A percentile compares a stretch with the other conserved stretches of the same genome.
phyloP scores from a whole-genome alignment of 306 rosid genomes.

The Begonia peltatifolia region DNA sequence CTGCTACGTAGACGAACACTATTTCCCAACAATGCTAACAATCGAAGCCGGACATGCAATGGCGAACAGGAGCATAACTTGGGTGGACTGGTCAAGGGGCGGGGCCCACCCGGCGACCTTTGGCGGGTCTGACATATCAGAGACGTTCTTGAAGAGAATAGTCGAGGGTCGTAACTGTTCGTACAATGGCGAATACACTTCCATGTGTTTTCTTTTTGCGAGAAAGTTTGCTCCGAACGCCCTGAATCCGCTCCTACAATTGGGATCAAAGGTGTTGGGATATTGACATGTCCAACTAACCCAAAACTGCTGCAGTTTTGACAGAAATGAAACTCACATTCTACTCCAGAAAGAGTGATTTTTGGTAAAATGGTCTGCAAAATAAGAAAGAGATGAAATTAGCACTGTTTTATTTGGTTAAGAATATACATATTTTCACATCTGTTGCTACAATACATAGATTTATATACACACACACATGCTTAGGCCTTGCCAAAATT shows the following conservation, averaged over 20 bases:
- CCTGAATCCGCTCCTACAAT: background rate
- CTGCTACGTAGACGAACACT: conserved; percentile 84
- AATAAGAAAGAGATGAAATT: no score
- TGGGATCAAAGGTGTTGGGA: background rate
- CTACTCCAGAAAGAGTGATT: no score
- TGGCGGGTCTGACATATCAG: conserved; percentile 37
- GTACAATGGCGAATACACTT: conserved; percentile 35
- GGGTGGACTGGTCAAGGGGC: conserved; percentile 93
- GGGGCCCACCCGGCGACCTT: conserved; percentile 86
- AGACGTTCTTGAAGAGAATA: conserved; percentile 34
- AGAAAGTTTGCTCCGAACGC: conserved; percentile 81
- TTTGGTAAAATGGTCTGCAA: no score
- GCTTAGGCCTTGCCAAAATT: no score
- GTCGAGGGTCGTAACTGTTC: conserved; percentile 22
- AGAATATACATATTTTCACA: no score
- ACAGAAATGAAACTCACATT: no score
- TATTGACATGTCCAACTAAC: background rate
- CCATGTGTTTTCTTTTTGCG: conserved; percentile 56
- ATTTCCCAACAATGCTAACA: conserved; percentile 76
- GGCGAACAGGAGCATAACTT: conserved; percentile 79
- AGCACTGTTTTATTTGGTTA: no score
- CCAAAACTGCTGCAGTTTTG: no score
- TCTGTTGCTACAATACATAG: no score
- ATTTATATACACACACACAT: no score
- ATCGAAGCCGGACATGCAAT: conserved; percentile 32